These are phyloP conservation scores for Lactarius sanguifluus DNA, from an alignment of 768 basidiomycete genomes.

Conservation along the genomic window DNA sequence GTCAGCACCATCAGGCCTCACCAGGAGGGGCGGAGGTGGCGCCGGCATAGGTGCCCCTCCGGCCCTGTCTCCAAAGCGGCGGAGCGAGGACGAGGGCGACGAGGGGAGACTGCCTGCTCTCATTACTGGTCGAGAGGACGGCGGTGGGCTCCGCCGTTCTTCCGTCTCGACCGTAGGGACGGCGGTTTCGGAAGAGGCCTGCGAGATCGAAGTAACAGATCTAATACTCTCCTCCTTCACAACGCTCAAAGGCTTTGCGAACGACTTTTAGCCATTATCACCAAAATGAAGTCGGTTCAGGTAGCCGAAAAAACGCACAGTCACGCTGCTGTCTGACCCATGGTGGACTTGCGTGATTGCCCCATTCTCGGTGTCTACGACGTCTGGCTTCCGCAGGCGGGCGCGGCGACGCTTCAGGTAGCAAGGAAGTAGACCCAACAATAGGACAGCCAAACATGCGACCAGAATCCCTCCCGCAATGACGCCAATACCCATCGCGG, in stretches of 20 bases:
- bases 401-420: not conserved
- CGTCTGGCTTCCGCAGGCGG: not conserved
- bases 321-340: not conserved
- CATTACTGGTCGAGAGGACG: too few relatives aligned
- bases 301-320: not conserved
- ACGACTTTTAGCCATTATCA: not conserved
- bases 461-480: not conserved
- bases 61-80: not conserved
- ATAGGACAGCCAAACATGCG: not conserved
- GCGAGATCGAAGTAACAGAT: not conserved
- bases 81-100: not conserved
- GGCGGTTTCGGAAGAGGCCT: not conserved
- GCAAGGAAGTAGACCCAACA: slow-evolving; percentile 8
- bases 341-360: not conserved
- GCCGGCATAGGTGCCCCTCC: not conserved
- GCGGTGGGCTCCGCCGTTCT: not conserved
- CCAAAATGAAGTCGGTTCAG: not conserved
- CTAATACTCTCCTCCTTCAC: not conserved
- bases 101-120: not conserved
- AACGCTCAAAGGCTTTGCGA: not conserved
- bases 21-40: not conserved
- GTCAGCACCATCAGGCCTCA: not conserved
- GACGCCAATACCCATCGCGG: not conserved
- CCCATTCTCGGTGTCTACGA: not conserved
- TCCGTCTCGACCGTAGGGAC: not conserved